phyloP scores from a whole-genome alignment of 2,329 filamentous ascomycete species.

The Furcasterigmium furcatum region DNA sequence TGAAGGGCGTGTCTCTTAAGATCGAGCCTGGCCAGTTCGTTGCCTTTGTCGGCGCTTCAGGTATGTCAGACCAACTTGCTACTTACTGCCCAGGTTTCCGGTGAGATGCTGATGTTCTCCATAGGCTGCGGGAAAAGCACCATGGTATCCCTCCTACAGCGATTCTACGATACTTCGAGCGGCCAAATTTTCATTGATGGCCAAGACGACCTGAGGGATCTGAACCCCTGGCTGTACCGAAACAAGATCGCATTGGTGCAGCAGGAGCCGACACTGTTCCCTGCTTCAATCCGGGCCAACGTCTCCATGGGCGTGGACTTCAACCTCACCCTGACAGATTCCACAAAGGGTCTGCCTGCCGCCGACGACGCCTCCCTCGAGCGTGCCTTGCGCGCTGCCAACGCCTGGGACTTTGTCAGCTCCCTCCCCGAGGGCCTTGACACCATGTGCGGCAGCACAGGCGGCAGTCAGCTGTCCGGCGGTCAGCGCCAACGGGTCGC shows the following conservation, averaged over 20 bases:
- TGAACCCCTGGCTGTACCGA: slow-evolving; percentile 1
- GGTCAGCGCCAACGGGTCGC: slow-evolving; percentile 54
- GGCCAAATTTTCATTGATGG: slow-evolving; percentile 5
- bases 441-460: slow-evolving; percentile 12
- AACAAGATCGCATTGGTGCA: slow-evolving; percentile 6
- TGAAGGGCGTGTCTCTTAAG: slow-evolving; percentile 4
- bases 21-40: slow-evolving; percentile 45
- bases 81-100: too few species aligned
- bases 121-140: slow-evolving; percentile 61
- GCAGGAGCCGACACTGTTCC: slow-evolving; percentile 10
- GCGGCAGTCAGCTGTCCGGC: slow-evolving; percentile 37
- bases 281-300: slow-evolving; percentile 52
- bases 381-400: slow-evolving; percentile 40
- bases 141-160: slow-evolving; percentile 48
- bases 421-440: slow-evolving; percentile 35
- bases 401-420: slow-evolving; percentile 47
- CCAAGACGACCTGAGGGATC: slow-evolving; percentile 23
- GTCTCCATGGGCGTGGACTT: slow-evolving; percentile 41
- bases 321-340: slow-evolving; percentile 19
- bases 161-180: slow-evolving; percentile 20
- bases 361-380: slow-evolving; percentile 27
- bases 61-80: too few species aligned
- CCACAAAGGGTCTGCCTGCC: slow-evolving; percentile 8
- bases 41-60: slow-evolving; percentile 54
- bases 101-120: too few species aligned